These are phyloP conservation scores for Xylaria multiplex DNA, from an alignment of 2,329 filamentous ascomycete genomes.

Conservation along the genomic window DNA sequence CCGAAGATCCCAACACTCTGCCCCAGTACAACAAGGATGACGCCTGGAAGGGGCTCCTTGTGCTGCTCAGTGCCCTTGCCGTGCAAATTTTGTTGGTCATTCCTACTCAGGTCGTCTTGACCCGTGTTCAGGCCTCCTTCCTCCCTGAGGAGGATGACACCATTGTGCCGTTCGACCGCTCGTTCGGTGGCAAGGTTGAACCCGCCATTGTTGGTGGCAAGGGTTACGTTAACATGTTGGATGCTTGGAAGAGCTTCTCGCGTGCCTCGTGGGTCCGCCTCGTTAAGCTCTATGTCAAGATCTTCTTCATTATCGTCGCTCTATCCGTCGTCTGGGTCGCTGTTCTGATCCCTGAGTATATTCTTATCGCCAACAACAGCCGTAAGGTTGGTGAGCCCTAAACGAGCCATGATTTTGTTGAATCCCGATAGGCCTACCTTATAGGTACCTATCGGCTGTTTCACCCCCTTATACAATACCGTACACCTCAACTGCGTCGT, in stretches of 20 bases:
- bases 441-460: neutral
- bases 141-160: conserved; percentile 83
- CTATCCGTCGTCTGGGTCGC: conserved; percentile 58
- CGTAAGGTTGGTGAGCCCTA: conserved; percentile 30
- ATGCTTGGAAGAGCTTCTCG: conserved; percentile 84
- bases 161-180: conserved; percentile 90
- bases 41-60: conserved; percentile 58
- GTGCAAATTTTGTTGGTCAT: conserved; percentile 73
- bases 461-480: no score
- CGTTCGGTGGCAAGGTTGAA: conserved; percentile 79
- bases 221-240: conserved; percentile 75
- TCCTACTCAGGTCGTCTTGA: conserved; percentile 78
- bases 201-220: conserved; percentile 78
- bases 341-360: conserved; percentile 62
- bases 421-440: neutral
- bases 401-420: neutral
- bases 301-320: conserved; percentile 65
- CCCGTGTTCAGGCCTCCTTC: conserved; percentile 87
- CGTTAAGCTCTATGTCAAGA: conserved; percentile 79
- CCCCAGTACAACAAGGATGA: conserved; percentile 52
- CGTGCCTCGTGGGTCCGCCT: conserved; percentile 77
- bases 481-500: no score
- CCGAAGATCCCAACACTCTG: conserved; percentile 52
- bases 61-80: conserved; percentile 59
- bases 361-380: conserved; percentile 51